phyloP scores from a whole-genome alignment of 1,284 basidiomycete species.

The Ustanciosporium gigantosporum region DNA sequence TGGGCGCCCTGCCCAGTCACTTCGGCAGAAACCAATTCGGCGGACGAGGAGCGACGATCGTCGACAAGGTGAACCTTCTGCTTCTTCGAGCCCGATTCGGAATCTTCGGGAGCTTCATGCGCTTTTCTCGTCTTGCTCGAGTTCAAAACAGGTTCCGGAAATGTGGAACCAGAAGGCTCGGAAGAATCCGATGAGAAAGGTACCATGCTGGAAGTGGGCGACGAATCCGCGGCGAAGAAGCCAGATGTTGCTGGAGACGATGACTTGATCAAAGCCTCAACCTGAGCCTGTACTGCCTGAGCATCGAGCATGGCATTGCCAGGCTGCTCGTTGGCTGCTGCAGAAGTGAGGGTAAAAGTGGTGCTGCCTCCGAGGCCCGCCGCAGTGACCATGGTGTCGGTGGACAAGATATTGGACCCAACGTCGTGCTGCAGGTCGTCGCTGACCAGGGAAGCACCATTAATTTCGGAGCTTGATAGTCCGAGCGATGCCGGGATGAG shows the following conservation, averaged over 20 bases:
- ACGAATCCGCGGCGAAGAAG: too few species aligned
- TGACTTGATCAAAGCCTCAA: constrained; percentile 29
- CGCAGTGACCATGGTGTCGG: too few species aligned
- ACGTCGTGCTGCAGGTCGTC: too few species aligned
- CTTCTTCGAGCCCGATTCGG: neutral
- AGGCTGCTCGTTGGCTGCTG: neutral
- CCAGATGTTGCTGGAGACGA: neutral
- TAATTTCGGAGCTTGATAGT: too few species aligned
- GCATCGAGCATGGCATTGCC: constrained; percentile 15
- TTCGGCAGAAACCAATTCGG: neutral
- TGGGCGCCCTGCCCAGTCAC: neutral
- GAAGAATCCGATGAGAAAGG: neutral
- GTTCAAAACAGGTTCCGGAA: neutral
- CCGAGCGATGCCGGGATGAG: too few species aligned
- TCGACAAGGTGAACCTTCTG: neutral
- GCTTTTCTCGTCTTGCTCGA: neutral
- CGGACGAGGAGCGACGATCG: neutral
- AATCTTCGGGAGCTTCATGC: neutral
- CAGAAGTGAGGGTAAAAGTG: too few species aligned
- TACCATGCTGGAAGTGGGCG: too few species aligned
- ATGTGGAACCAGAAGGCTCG: neutral
- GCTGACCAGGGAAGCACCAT: too few species aligned
- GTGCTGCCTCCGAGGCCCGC: too few species aligned
- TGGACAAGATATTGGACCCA: too few species aligned
- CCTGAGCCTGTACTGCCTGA: constrained; percentile 28